Evolutionary conservation across 2,329 filamentous ascomycete species (phyloP).

Genomic region (Stagonosporopsis cucurbitacearum): DNA sequence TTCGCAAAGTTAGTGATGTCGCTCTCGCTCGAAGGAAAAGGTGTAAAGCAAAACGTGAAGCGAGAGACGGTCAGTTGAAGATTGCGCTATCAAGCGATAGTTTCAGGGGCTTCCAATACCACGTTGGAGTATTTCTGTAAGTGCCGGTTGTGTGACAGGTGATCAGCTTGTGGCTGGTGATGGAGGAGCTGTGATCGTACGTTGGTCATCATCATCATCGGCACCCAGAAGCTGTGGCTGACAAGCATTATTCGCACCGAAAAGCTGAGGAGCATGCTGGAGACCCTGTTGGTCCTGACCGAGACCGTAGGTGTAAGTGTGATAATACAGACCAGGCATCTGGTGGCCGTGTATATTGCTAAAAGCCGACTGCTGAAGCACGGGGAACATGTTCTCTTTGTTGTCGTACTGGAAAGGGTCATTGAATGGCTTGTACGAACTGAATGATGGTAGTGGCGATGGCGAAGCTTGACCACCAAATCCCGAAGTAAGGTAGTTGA

Average conservation of each 20-base stretch:
- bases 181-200: constrained; percentile 46
- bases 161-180: constrained; percentile 42
- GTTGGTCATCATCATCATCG: constrained; percentile 44
- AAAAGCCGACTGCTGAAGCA: constrained; percentile 33
- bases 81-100: constrained; percentile 8
- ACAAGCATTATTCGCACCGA: constrained; percentile 30
- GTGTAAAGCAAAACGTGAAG: constrained; percentile 30
- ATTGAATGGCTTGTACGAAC: constrained; percentile 38
- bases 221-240: constrained; percentile 33
- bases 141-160: neutral
- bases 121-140: neutral
- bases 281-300: constrained; percentile 39
- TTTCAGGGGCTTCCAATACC: neutral
- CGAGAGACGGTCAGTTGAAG: constrained; percentile 22
- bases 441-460: constrained; percentile 32
- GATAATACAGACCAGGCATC: constrained; percentile 34
- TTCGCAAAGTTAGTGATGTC: constrained; percentile 15
- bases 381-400: constrained; percentile 42
- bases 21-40: constrained; percentile 21
- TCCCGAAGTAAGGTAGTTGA: constrained; percentile 46
- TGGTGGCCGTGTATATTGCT: constrained; percentile 36
- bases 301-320: constrained; percentile 37
- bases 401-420: constrained; percentile 41
- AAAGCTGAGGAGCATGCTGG: constrained; percentile 35
- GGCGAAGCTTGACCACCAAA: constrained; percentile 38